A percentile compares a stretch with the other conserved stretches of the same genome.
These are phyloP conservation scores for Phytophthora foliorum DNA, from an alignment of 352 stramenopile genomes.

Conservation along the genomic window DNA sequence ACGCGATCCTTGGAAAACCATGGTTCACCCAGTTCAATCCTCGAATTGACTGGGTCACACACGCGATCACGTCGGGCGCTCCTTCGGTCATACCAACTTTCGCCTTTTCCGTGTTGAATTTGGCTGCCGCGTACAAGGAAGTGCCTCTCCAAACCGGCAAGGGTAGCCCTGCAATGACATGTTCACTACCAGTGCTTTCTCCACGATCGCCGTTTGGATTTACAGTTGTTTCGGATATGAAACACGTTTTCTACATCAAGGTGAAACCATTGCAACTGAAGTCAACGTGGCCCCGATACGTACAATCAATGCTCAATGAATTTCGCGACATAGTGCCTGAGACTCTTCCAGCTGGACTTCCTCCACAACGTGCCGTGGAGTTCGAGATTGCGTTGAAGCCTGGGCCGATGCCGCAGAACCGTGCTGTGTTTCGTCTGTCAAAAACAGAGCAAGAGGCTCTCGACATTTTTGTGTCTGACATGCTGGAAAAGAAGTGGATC, in stretches of 20 bases:
- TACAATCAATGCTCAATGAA: background rate
- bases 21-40: no score
- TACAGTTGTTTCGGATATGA: background rate
- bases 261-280: background rate
- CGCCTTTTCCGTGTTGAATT: no score
- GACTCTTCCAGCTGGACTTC: background rate
- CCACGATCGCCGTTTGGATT: no score
- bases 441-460: background rate
- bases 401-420: background rate
- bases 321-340: background rate
- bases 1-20: no score
- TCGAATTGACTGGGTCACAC: no score
- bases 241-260: background rate
- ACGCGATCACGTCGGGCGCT: no score
- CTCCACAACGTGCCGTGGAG: background rate
- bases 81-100: no score
- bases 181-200: no score
- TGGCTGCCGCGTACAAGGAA: no score
- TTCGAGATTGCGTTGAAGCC: background rate
- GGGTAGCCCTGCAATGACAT: no score
- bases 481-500: background rate
- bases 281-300: background rate
- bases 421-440: background rate
- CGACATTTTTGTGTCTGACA: background rate
- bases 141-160: no score